These are phyloP conservation scores for Lentinula sp. DNA, from an alignment of 768 basidiomycete genomes.

Conservation along the genomic window DNA sequence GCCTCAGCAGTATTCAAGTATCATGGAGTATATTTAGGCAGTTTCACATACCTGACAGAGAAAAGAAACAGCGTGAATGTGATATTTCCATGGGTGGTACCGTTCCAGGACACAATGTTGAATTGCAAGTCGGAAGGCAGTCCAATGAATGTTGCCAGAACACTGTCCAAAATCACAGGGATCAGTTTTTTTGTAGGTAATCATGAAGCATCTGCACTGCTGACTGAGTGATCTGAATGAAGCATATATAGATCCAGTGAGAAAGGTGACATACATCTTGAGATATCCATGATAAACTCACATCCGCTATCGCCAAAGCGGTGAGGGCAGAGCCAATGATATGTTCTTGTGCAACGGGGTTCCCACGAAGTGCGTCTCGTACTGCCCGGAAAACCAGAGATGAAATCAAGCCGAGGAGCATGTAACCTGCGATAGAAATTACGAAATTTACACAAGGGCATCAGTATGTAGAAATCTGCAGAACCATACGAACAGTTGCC, in stretches of 20 bases:
- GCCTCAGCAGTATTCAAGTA: background rate
- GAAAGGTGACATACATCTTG: background rate
- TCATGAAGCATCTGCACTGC: constrained; percentile 14
- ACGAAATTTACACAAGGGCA: background rate
- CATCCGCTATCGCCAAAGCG: constrained; percentile 67
- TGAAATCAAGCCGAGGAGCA: constrained; percentile 59
- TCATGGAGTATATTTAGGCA: too few species aligned
- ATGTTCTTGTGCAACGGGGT: constrained; percentile 60
- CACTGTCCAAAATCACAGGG: constrained; percentile 30
- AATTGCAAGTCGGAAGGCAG: constrained; percentile 54
- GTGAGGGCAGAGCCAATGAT: constrained; percentile 58
- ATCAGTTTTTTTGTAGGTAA: background rate
- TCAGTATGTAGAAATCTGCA: background rate
- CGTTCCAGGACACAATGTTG: constrained; percentile 53
- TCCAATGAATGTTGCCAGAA: constrained; percentile 47
- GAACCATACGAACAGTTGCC: constrained; percentile 41
- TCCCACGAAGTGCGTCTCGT: constrained; percentile 49
- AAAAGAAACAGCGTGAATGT: constrained; percentile 55
- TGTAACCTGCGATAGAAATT: constrained; percentile 39
- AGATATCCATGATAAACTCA: constrained; percentile 24
- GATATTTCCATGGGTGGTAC: constrained; percentile 74
- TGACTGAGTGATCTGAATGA: constrained; percentile 54
- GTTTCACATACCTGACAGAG: constrained; percentile 40
- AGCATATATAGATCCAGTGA: background rate
- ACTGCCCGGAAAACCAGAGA: constrained; percentile 64